Conservation (phyloP, 2,329 filamentous ascomycete species). For the Tolypocladium tropicale region DNA sequence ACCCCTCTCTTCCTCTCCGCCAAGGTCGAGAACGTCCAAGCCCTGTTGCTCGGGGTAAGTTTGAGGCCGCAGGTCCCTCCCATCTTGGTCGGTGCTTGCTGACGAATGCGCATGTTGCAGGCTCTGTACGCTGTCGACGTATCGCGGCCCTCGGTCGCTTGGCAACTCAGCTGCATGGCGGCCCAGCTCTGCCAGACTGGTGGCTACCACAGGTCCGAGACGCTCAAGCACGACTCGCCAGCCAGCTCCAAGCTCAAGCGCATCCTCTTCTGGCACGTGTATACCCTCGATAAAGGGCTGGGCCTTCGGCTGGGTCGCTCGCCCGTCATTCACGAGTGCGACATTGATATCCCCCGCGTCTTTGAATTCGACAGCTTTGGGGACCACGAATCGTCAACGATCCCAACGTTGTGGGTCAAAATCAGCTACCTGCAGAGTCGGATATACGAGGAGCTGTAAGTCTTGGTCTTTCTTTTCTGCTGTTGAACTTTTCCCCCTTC, state of each 20-base stretch:
- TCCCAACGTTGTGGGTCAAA: slow-evolving; percentile 44
- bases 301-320: slow-evolving; percentile 49
- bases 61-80: no score
- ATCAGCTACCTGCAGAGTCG: slow-evolving; percentile 46
- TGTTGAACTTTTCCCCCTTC: background rate
- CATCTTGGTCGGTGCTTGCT: background rate
- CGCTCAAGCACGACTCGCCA: slow-evolving; percentile 21
- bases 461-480: background rate
- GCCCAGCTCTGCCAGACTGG: slow-evolving; percentile 51
- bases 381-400: slow-evolving; percentile 17
- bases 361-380: slow-evolving; percentile 31
- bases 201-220: slow-evolving; percentile 44
- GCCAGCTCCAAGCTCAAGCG: slow-evolving; percentile 24
- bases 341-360: slow-evolving; percentile 39
- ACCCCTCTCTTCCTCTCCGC: slow-evolving; percentile 47
- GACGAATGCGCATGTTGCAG: slow-evolving; percentile 19
- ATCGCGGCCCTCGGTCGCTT: slow-evolving; percentile 52
- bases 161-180: slow-evolving; percentile 50
- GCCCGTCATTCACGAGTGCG: slow-evolving; percentile 47
- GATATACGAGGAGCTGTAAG: slow-evolving; percentile 42
- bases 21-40: slow-evolving; percentile 43
- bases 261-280: slow-evolving; percentile 40
- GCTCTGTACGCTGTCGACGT: slow-evolving; percentile 52
- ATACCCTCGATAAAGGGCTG: slow-evolving; percentile 48
- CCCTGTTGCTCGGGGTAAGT: slow-evolving; percentile 47